These are phyloP conservation scores for Stagonosporopsis cucurbitacearum DNA, from an alignment of 2,329 filamentous ascomycete species.

Conservation along the genomic window DNA sequence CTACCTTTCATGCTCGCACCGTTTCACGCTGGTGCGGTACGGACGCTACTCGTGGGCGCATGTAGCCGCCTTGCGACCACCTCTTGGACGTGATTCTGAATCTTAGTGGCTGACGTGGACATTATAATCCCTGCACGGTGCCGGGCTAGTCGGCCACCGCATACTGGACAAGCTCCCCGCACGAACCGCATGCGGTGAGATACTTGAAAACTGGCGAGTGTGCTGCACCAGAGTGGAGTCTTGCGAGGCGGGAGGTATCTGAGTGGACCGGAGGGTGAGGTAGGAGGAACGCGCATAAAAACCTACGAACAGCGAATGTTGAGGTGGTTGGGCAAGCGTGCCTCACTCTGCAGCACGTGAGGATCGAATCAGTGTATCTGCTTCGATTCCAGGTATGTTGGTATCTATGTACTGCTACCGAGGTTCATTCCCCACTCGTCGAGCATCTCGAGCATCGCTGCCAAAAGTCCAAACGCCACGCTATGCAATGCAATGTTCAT, in stretches of 20 bases:
- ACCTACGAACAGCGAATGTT: constrained; percentile 15
- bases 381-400: constrained; percentile 12
- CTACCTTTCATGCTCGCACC: constrained; percentile 27
- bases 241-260: constrained; percentile 18
- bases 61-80: constrained; percentile 35
- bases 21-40: constrained; percentile 35
- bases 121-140: constrained; percentile 25
- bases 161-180: constrained; percentile 29
- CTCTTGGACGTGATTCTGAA: constrained; percentile 31
- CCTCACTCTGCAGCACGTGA: constrained; percentile 16
- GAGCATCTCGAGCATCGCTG: neutral
- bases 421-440: constrained; percentile 5
- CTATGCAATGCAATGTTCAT: constrained; percentile 41
- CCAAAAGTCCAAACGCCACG: constrained; percentile 42
- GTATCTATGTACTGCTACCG: constrained; percentile 14
- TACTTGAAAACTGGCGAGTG: constrained; percentile 17
- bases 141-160: constrained; percentile 25
- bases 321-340: constrained; percentile 22
- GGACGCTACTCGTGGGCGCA: constrained; percentile 25
- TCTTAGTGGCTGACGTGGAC: constrained; percentile 32
- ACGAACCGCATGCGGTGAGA: constrained; percentile 18
- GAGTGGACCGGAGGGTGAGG: constrained; percentile 11
- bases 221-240: constrained; percentile 19
- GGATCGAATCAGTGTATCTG: constrained; percentile 18
- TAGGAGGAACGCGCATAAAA: constrained; percentile 1